Evolutionary conservation across 805 yeast species (phyloP), one percentile per base, ranked within the genome.

Genomic region (Monosporozyma solicola): DNA sequence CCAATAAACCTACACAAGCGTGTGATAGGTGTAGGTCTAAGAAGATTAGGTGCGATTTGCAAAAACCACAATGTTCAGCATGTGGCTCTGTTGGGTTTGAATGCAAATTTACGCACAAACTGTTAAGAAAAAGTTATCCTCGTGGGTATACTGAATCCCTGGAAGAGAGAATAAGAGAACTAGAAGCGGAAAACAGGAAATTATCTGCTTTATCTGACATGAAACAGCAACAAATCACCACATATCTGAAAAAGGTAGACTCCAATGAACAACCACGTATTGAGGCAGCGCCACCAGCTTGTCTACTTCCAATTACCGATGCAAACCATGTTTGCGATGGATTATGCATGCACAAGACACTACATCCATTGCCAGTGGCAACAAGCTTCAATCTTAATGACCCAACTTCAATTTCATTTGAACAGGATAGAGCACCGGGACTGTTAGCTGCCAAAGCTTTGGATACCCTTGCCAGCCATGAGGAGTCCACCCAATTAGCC

Each of bases 91-190:
- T 87, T 3, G 97, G 96, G 3, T 78, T 90, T 54, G 92, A 87
- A 57, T 90, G 97, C 68, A 84, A 84, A 53, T 85, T 88, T n/a
- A 83, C 91, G 16, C 96, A 90, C 64, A 84, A 85, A 59, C 73
- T 90, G n/a, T 80, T 91, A 0, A 76, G 97, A 54, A 74, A 91
- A 57, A 92, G 96, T 0, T 90, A 84, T 62, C 97, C 97, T 9
- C 77, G 95, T 64, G 97, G 97, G 0, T 90, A 90, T 62, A 90
- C 97, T 0, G 97, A 90, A 69, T 83, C 90, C 2, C 68, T 90
- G 51, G 97, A 90, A 65, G 95, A 88, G 62, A 74, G 96, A 50
- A 83, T 90, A n/a, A 74, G 96, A 49, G 94, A 85, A 63, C 74
- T 91, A 24, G 96, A 89, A 66, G 79, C 84, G 3, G 95, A 89